These are phyloP conservation scores for Heterococcus sp. DNA, from an alignment of 108 stramenopile species.

Conservation along the genomic window DNA sequence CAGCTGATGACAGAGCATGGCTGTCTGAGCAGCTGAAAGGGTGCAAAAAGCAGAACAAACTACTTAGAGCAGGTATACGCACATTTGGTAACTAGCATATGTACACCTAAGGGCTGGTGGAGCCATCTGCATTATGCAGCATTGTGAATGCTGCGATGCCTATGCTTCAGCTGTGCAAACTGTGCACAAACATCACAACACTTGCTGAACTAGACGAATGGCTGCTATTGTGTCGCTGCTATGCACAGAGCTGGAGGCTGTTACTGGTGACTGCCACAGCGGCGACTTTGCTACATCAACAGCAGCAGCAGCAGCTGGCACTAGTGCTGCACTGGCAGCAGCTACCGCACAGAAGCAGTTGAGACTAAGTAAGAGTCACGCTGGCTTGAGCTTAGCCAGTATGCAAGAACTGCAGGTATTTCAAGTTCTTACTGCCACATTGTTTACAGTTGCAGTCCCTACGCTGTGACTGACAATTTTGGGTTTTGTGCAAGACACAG, in stretches of 20 bases:
- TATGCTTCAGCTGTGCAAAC: not conserved
- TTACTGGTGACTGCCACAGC: not conserved
- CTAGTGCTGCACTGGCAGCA: constrained; percentile 6
- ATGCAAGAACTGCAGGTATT: constrained; percentile 5
- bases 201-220: not conserved
- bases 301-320: not conserved
- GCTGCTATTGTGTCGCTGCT: not conserved
- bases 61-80: constrained; percentile 44
- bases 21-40: constrained; percentile 58
- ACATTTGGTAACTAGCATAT: not conserved
- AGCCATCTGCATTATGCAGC: not conserved
- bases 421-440: not conserved
- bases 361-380: constrained; percentile 4
- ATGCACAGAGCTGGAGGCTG: constrained; percentile 1
- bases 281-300: not conserved
- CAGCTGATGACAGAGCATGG: constrained; percentile 57
- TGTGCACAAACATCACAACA: not conserved
- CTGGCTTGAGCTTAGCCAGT: constrained; percentile 33
- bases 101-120: not conserved
- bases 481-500: not conserved
- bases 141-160: not conserved
- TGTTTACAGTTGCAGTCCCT: not conserved
- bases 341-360: constrained; percentile 17
- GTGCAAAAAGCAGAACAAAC: constrained; percentile 56
- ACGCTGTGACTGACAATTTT: not conserved